Evolutionary conservation across 2,329 filamentous ascomycete species (phyloP).

Genomic region (Diplodia intermedia): DNA sequence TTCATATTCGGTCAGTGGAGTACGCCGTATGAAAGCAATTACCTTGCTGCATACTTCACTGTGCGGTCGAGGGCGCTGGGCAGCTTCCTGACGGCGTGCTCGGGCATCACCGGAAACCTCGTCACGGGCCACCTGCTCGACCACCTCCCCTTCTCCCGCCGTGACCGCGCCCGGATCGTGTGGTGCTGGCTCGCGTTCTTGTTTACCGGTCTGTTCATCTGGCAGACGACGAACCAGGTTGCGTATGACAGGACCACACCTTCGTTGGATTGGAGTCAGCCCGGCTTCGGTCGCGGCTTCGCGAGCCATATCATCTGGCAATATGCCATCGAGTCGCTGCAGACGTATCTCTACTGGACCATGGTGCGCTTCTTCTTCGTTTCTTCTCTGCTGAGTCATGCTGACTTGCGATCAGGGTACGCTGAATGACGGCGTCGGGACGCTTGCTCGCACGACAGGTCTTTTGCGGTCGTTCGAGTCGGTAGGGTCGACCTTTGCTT

Average conservation of each 20-base stretch:
- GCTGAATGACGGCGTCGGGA: too few relatives aligned
- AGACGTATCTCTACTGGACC: constrained; percentile 21
- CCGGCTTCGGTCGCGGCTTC: constrained; percentile 46
- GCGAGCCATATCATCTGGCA: constrained; percentile 15
- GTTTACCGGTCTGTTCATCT: too few relatives aligned
- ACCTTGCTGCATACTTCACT: constrained; percentile 61
- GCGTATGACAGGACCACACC: background rate
- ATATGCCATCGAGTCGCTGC: constrained; percentile 18
- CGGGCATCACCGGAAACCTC: constrained; percentile 3
- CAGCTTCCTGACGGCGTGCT: constrained; percentile 44
- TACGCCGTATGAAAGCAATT: constrained; percentile 49
- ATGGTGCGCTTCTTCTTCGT: constrained; percentile 28
- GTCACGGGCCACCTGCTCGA: background rate
- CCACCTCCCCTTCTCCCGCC: too few relatives aligned
- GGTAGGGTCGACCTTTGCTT: constrained; percentile 56
- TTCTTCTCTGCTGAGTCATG: too few relatives aligned
- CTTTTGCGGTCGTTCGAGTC: constrained; percentile 59
- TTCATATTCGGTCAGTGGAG: too few relatives aligned
- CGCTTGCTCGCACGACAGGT: constrained; percentile 49
- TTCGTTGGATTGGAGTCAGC: constrained; percentile 55
- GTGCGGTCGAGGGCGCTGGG: constrained; percentile 58
- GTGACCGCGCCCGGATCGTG: too few relatives aligned
- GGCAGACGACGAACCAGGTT: too few relatives aligned
- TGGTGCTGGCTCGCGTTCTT: too few relatives aligned
- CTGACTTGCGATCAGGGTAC: too few relatives aligned